phyloP scores from a whole-genome alignment of 208 protist species.

The Leishmania tropica region DNA sequence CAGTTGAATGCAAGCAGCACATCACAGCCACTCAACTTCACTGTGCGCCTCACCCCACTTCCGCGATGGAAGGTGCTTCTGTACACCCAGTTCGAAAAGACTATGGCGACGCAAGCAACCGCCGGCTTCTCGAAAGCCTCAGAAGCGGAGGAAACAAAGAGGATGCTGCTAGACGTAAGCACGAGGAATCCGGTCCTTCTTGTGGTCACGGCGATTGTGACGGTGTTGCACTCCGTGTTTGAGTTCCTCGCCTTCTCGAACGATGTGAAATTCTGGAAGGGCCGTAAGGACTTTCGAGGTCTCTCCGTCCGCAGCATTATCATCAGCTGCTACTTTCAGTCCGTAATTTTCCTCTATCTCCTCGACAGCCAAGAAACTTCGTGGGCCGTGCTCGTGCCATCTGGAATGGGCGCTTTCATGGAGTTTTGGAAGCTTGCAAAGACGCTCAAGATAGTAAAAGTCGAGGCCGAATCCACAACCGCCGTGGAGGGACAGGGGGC shows the following conservation, averaged over 20 bases:
- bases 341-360: constrained; percentile 98
- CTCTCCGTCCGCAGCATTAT: constrained; percentile 95
- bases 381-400: constrained; percentile 93
- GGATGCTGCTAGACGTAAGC: constrained; percentile 93
- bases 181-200: constrained; percentile 95
- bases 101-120: constrained; percentile 68
- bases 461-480: neutral
- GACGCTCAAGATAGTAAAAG: constrained; percentile 35
- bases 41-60: constrained; percentile 48
- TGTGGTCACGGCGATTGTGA: constrained; percentile 93
- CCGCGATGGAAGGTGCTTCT: constrained; percentile 72
- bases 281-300: constrained; percentile 95
- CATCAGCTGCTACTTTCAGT: constrained; percentile 94
- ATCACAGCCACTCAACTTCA: constrained; percentile 47
- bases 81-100: constrained; percentile 83
- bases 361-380: constrained; percentile 95
- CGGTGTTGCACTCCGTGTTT: constrained; percentile 97
- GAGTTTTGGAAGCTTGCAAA: constrained; percentile 98
- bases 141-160: constrained; percentile 80
- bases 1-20: constrained; percentile 81
- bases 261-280: constrained; percentile 90
- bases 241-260: constrained; percentile 99
- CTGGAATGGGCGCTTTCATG: constrained; percentile 88
- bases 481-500: neutral
- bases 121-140: constrained; percentile 65